Base-by-base conservation (phyloP, 2,329 filamentous ascomycete species). In the Fusarium beomiforme region DNA sequence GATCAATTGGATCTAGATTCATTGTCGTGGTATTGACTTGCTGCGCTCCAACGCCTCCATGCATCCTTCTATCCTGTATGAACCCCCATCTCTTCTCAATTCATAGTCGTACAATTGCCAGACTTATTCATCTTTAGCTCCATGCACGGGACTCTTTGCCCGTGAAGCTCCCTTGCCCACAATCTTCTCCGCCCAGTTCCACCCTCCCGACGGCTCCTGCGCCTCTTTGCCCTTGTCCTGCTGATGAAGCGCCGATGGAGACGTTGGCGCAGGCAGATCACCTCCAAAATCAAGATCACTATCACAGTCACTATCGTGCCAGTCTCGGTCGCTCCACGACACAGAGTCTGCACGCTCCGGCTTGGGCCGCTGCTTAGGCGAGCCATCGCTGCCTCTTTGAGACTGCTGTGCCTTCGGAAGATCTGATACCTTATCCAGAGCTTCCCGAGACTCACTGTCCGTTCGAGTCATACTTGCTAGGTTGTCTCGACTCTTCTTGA, bases 151-250 rank as follows among this genome's bases (percentile, higher is more conserved):
- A 60, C 77, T 81, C 74, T 77, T 79, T 5, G 73, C 68, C 44
- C 77, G 76, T n/a, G 57, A 63, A 49, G 62, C 71, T 34, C 80
- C 79, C 73, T 81, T 85, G 21, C 85, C 85, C 17, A 84, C 85
- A 78, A 88, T 87, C 77, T 85, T 86, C 78, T 88, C 85, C 9
- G 85, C 84, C 86, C 85, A 88, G 72, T 83, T 87, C 85, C 85
- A 88, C 16, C 76, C 75, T 14, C 74, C 71, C 39, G 65, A 57
- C 26, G 72, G 56, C 64, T 67, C 67, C 63, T 73, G 67, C 55
- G 46, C 62, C 55, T 72, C 66, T 54, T 77, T 75, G 57, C 70
- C 59, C 64, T 74, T 73, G 36, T 70, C 57, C 58, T 67, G 69
- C 59, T 66, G 69, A 59, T 34, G 59, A 58, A 62, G 61, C 43